Evolutionary conservation across 805 yeast genomes (phyloP), one percentile per base, ranked within the genome.

Genomic region (Scheffersomyces amazonensis): DNA sequence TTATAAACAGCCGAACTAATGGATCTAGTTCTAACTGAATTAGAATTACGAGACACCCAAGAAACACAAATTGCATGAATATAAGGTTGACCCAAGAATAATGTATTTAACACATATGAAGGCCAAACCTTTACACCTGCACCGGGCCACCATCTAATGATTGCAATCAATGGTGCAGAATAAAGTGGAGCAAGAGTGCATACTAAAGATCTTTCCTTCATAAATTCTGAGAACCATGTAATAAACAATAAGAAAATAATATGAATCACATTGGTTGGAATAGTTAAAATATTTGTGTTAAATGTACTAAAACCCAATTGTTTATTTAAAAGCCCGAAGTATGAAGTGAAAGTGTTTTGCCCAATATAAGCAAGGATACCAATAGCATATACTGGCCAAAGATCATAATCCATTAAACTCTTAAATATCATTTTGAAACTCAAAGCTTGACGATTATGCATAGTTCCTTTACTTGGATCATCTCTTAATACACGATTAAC

Each of bases 1-100:
- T 82, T 83, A 51, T 76, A 81, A 33, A 83, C 40, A 0, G 88
- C 80, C 0, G 87, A 77, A 11, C 83, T 71, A 4, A 83, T 79
- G 0, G 88, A 76, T 47, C 90, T 64, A 2, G 78, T 63, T n/a
- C 81, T 60, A 19, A 83, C 83, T 1, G 82, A 68, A 53, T 78
- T 75, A 7, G 87, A 71, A 48, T 81, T 81, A 20, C 75, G 56
- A 0, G 88, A 80, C 39, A 78, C 72, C 80, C 86, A 78, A 19
- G 76, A 32, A 13, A 42, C 45, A 33, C 33, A 33, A 33, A 42
- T 42, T 2, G 45, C 45, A 28, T 42, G 45, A 50, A 61, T 53
- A 53, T 60, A 49, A 45, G 67, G 67, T 49, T 60, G 53, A 42
- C 55, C 62, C 21, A 55, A 10, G 15, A 53, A 29, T 15, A 57